Base-by-base conservation (phyloP, 2,329 filamentous ascomycete species). In the Grosmannia clavigera region DNA sequence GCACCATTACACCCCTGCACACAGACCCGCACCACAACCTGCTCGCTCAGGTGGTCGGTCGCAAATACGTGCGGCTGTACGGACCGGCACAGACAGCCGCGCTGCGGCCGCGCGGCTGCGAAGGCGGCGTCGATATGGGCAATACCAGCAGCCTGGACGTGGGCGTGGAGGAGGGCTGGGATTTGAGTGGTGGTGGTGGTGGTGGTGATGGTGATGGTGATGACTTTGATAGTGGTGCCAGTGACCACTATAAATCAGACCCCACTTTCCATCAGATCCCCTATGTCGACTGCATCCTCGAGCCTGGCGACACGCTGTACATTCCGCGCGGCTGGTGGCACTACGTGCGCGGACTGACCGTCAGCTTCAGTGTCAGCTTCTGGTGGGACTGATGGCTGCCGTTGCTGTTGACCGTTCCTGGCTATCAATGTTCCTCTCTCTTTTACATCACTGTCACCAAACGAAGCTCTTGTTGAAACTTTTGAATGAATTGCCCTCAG, bases 311-410 rank as follows among this genome's bases (percentile, higher is more conserved):
- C 58, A 87, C 85, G 64, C 70, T 99, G 58, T 94, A 96, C 70
- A 89, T 99, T 58, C 94, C 94, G 0, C 80, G 90, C 5, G 94
- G 92, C 0, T 99, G 94, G 92, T 99, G 94, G 94, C 94, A 99
- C 76, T 97, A 96, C 72, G 89, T 97, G 3, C 80, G 88, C 62
- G 90, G 90, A 57, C 70, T 97, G 67, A 90, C 84, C 60, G 83
- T 89, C 25, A 96, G 92, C 69, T 92, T 95, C 68, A 96, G 92
- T 66, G 91, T 97, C 14, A 96, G 91, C 69, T 97, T 96, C 69
- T 99, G 94, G 94, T 99, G 90, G 88, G 87, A 88, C 65, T 81
- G 60, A 43, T 12, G 22, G 22, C 22, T 22, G 22, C 22, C 22
- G 22, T 22, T 22, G 22, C 22, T 22, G 22, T 22, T 22, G 1